Base-by-base conservation (phyloP, 306 rosid genomes). In the Delonix regia region DNA sequence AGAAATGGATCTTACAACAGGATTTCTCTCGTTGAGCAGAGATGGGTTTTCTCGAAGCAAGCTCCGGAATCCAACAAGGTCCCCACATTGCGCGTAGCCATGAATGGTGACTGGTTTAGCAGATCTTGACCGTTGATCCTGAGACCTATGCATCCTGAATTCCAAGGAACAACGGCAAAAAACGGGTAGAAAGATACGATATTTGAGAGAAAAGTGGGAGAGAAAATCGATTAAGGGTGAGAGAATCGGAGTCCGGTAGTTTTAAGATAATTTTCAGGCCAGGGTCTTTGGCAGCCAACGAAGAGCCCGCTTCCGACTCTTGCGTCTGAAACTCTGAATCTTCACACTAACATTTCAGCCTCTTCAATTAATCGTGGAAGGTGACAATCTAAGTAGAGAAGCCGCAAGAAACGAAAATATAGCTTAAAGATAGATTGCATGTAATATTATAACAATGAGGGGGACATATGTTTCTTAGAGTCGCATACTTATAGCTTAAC, bases 41-140 rank as follows among this genome's bases (percentile, higher is more conserved):
- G 88, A 76, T 0, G 97, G 97, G 82, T 87, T 84, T 1, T 85
- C 90, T 1, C 93, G 89, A 62, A 94, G 97, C 64, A 94, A 75
- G 77, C 82, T 89, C 84, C 90, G 97, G 28, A 94, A 78, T 18
- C 90, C 94, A 51, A 61, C 21, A 49, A 90, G 85, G 66, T 92
- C 91, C 0, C 97, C 97, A 30, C 90, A 89, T 34, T 78, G 89
- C 21, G 97, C 97, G 49, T 30, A 82, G 62, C 82, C 84, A 63
- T 94, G 98, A 52, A 94, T 89, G 83, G 98, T 89, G 79, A 84
- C 67, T 4, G 90, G 90, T 79, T 85, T 94, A 64, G 93, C 67
- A 71, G 88, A 86, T 81, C 93, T 92, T 63, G 86, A 77, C 41
- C 94, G 91, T 38, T 78, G 90, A 81, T 88, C 91, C 22, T 69